Base-by-base conservation (phyloP, 2,329 filamentous ascomycete genomes). In the Alternaria brassicicola region DNA sequence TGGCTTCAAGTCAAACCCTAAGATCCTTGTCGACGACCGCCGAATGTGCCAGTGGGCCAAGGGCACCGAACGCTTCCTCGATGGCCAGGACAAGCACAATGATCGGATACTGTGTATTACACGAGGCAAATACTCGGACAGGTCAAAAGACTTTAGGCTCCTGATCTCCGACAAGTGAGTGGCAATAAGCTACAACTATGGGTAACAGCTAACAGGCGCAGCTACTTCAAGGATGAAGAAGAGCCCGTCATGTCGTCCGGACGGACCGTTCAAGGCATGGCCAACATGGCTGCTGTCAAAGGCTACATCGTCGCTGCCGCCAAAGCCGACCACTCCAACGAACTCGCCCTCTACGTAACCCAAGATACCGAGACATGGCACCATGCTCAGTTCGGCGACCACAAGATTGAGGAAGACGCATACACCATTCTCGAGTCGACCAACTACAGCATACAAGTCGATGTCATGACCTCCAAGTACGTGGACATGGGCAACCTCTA, bases 371-470 rank as follows among this genome's bases (percentile, higher is more conserved):
- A 87, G 50, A 88, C 85, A 54, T 99, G 95, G 95, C 93, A 98
- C 76, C 88, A 93, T 52, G 94, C 94, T 58, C 87, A 96, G 72
- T 98, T 99, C 77, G 87, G 88, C 42, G 89, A 91, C 61, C 93
- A 97, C 76, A 91, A 93, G 69, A 85, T 92, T 61, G 90, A 97
- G 74, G 87, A 94, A 73, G 84, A 87, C 68, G 92, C 91, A 3
- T 99, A 97, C 77, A 99, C 95, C 0, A 86, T 99, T 46, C 84
- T 99, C 38, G 94, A 98, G 79, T 95, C 93, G 71, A 98, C 95
- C 39, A 94, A 97, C 74, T 97, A 99, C 81, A 97, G 94, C 80
- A 93, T 99, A 68, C 94, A 98, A 78, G 88, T 99, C 54, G 93
- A 98, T 77, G 93, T 98, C 63, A 89, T 94, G 85, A 92, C 89